Conservation (phyloP, 176 grass and related monocot species). For the Bonia amplexicaulis region DNA sequence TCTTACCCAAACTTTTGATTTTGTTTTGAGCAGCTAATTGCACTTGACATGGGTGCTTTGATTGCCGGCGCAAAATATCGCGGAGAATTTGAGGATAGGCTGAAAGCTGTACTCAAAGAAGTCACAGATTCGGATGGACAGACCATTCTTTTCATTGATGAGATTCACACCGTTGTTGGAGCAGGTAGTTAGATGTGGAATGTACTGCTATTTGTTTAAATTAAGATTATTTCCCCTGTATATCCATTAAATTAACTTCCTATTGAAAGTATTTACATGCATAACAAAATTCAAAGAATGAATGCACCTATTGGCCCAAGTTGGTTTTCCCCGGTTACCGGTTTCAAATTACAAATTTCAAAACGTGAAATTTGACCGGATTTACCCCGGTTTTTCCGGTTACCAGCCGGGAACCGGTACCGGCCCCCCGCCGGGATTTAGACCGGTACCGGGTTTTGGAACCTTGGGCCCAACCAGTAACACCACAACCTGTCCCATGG, state of each 20-base stretch:
- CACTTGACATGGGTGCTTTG: constrained; percentile 94
- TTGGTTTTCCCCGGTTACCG: too few relatives aligned
- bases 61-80: constrained; percentile 95
- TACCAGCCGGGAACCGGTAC: too few relatives aligned
- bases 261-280: not conserved
- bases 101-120: constrained; percentile 95
- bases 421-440: too few relatives aligned
- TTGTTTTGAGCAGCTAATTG: constrained; percentile 64
- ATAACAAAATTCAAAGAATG: not conserved
- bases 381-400: too few relatives aligned
- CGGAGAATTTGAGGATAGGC: constrained; percentile 97
- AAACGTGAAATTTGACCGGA: too few relatives aligned
- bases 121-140: constrained; percentile 94
- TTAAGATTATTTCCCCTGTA: not conserved
- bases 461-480: not conserved
- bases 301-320: not conserved
- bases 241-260: not conserved
- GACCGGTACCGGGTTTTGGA: too few relatives aligned
- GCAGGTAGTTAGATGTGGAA: constrained; percentile 59
- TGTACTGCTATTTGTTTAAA: not conserved
- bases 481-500: not conserved
- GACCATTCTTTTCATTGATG: constrained; percentile 89
- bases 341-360: too few relatives aligned
- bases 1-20: not conserved
- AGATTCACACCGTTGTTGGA: constrained; percentile 98